Base-by-base conservation (phyloP, 495 filamentous ascomycete species). In the Daldinia bambusicola region DNA sequence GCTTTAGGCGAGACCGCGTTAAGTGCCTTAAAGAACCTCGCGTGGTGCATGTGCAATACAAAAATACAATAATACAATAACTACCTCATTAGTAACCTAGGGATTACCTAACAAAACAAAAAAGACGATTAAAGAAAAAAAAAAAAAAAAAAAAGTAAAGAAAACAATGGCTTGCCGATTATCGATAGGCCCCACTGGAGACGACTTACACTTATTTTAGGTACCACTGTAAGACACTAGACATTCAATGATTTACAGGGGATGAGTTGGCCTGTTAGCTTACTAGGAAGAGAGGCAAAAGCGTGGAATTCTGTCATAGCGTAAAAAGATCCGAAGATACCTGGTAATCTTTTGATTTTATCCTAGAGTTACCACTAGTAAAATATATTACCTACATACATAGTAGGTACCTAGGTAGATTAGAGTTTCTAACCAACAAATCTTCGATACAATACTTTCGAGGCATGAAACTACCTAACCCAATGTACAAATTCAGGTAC, bases 161-260 rank as follows among this genome's bases (percentile, higher is more conserved):
- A 52, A 52, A 50, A 22, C 20, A 30, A 55, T 45, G 38, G 36
- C 69, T 72, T 60, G 60, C 38, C 64, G 26, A 55, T 67, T 64
- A 72, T 67, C 64, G 63, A 67, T 66, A 66, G 53, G 34, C 56
- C 63, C 69, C 69, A 71, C 62, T 50, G 45, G 48, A 26, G 30
- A 55, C 55, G 58, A 43, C 60, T 63, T 58, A 58, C 26, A 55
- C 41, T 60, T 62, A 55, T 56, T 66, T 53, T 63, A 71, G 63
- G 63, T 71, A 63, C 69, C 43, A 43, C 69, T 13, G 26, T 67
- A 53, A 61, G 26, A 40, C 12, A 56, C 41, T 43, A 65, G 3
- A 38, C 2, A 13, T 56, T 36, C 32, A 20, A 13, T 53, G 22
- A 6, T 32, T 53, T 37, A 56, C 31, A 56, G n/a, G 16, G 31